Evolutionary conservation across 2,329 filamentous ascomycete species (phyloP).

Genomic region (Penicillium sp.): DNA sequence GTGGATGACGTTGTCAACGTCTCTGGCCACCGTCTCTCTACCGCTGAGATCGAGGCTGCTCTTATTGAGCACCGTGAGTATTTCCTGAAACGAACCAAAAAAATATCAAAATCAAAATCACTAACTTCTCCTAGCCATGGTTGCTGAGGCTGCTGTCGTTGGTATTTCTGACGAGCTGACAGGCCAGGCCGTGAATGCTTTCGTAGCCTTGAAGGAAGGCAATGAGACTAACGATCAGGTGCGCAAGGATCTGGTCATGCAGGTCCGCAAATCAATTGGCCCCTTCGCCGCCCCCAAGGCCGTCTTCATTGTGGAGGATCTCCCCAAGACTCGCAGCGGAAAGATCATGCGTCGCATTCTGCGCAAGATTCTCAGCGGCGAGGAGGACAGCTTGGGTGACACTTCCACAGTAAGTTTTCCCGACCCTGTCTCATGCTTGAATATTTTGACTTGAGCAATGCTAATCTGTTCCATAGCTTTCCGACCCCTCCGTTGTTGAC

Average conservation of each 20-base stretch:
- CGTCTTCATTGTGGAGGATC: conserved; percentile 84
- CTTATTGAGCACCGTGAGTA: conserved; percentile 79
- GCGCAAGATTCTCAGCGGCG: conserved; percentile 93
- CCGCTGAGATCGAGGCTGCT: conserved; percentile 95
- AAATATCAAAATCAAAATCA: not conserved
- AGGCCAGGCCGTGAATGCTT: conserved; percentile 95
- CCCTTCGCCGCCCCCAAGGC: conserved; percentile 96
- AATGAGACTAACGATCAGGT: conserved; percentile 75
- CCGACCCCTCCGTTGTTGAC: conserved; percentile 83
- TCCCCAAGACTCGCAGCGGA: conserved; percentile 94
- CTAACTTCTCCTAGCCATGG: conserved; percentile 41
- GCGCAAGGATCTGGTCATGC: conserved; percentile 89
- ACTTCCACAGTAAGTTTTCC: conserved; percentile 73
- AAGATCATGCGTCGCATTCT: conserved; percentile 99
- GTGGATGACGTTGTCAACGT: conserved; percentile 99
- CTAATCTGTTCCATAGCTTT: conserved; percentile 59
- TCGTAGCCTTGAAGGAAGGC: conserved; percentile 87
- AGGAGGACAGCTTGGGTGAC: conserved; percentile 96
- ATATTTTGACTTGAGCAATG: not conserved
- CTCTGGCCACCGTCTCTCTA: conserved; percentile 91
- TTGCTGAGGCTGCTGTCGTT: conserved; percentile 94
- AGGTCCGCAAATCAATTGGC: conserved; percentile 95
- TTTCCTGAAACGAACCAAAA: not conserved
- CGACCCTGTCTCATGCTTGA: not conserved
- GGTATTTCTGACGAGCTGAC: conserved; percentile 92